phyloP scores from a whole-genome alignment of 2,329 filamentous ascomycete species.

The Fusarium staphyleae region DNA sequence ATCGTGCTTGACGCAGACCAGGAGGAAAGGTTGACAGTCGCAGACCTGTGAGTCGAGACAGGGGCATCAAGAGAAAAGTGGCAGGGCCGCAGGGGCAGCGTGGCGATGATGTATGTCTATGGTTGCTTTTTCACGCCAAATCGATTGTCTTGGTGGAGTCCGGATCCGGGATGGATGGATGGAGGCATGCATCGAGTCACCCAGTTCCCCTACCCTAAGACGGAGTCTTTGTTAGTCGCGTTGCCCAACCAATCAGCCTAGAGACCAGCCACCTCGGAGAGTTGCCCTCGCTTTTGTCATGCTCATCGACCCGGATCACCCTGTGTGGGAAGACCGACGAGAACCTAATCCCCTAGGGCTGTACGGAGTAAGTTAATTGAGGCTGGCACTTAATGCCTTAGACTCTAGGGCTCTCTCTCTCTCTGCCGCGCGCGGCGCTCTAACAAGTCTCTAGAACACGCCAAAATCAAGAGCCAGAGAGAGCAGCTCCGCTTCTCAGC shows the following conservation, averaged over 20 bases:
- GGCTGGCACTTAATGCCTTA: slow-evolving; percentile 25
- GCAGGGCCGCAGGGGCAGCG: slow-evolving; percentile 42
- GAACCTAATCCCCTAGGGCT: slow-evolving; percentile 30
- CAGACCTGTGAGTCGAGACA: slow-evolving; percentile 33
- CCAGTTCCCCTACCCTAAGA: slow-evolving; percentile 34
- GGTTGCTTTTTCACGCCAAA: slow-evolving; percentile 44
- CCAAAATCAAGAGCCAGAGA: slow-evolving; percentile 14
- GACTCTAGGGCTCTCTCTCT: slow-evolving; percentile 7
- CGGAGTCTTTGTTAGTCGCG: slow-evolving; percentile 39
- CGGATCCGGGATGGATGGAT: slow-evolving; percentile 47
- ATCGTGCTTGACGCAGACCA: slow-evolving; percentile 29
- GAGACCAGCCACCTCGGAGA: slow-evolving; percentile 37
- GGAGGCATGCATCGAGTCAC: slow-evolving; percentile 37
- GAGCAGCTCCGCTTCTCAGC: slow-evolving; percentile 29
- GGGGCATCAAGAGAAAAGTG: slow-evolving; percentile 38
- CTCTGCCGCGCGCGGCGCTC: slow-evolving; percentile 18
- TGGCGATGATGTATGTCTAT: slow-evolving; percentile 46
- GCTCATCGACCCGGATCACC: slow-evolving; percentile 33
- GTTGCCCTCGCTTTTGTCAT: slow-evolving; percentile 30
- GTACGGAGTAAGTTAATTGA: too few relatives aligned
- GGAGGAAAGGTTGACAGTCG: slow-evolving; percentile 30
- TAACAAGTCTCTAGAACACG: slow-evolving; percentile 11
- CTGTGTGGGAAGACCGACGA: slow-evolving; percentile 21
- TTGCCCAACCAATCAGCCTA: slow-evolving; percentile 38
- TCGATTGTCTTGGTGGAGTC: slow-evolving; percentile 45